phyloP scores from a whole-genome alignment of 805 yeast genomes.

The Yamadazyma insecticola region DNA sequence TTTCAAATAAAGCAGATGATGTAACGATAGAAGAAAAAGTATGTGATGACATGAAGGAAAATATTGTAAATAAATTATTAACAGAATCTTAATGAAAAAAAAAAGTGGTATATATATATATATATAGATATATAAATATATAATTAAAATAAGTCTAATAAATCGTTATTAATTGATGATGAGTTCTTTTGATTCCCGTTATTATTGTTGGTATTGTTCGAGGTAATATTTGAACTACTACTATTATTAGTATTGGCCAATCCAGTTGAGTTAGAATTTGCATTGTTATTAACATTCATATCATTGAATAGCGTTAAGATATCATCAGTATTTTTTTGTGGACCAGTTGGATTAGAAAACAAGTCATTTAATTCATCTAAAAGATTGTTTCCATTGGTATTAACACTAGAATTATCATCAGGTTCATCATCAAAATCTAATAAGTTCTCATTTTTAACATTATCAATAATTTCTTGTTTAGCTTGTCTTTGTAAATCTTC shows the following conservation, averaged over 20 bases:
- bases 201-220: not conserved
- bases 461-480: slow-evolving; percentile 63
- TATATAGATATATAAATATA: not conserved
- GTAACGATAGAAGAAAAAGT: slow-evolving; percentile 2
- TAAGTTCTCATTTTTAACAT: slow-evolving; percentile 70
- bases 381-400: slow-evolving; percentile 32
- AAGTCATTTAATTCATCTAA: slow-evolving; percentile 75
- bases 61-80: slow-evolving; percentile 10
- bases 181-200: slow-evolving; percentile 3
- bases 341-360: slow-evolving; percentile 29
- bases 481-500: slow-evolving; percentile 80
- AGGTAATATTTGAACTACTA: too few species aligned
- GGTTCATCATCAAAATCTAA: slow-evolving; percentile 79
- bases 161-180: slow-evolving; percentile 22
- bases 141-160: slow-evolving; percentile 32
- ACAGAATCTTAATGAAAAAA: not conserved
- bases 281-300: slow-evolving; percentile 11
- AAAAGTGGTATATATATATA: not conserved
- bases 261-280: too few species aligned
- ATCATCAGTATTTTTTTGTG: slow-evolving; percentile 27
- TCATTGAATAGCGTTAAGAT: slow-evolving; percentile 43
- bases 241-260: too few species aligned
- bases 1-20: slow-evolving; percentile 1
- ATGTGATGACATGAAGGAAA: slow-evolving; percentile 6
- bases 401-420: slow-evolving; percentile 11